These are phyloP conservation scores for Hypocreales sp. DNA, from an alignment of 2,329 filamentous ascomycete genomes.

Conservation along the genomic window DNA sequence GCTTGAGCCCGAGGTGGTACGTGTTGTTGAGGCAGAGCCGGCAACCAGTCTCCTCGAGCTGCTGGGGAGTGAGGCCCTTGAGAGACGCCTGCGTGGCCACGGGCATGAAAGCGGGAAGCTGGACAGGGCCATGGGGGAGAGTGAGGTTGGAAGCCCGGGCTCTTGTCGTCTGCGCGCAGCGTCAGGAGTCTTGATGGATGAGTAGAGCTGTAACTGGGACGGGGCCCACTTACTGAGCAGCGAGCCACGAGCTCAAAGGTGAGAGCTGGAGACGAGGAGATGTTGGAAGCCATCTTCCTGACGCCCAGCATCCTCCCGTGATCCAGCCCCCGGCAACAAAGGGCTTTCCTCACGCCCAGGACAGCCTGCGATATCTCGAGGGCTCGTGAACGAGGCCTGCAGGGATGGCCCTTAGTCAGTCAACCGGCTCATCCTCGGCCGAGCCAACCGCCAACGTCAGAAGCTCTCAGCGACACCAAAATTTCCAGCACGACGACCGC, in stretches of 20 bases:
- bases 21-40: conserved; percentile 94
- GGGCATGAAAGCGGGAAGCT: conserved; percentile 93
- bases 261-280: conserved; percentile 48
- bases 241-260: conserved; percentile 63
- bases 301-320: conserved; percentile 12
- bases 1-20: conserved; percentile 90
- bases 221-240: conserved; percentile 66
- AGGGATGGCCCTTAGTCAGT: too few species aligned
- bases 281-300: conserved; percentile 31
- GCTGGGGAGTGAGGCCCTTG: conserved; percentile 85
- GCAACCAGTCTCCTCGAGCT: conserved; percentile 80
- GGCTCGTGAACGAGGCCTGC: too few species aligned
- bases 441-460: too few species aligned
- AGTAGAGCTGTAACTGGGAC: too few species aligned
- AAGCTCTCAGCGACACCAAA: too few species aligned
- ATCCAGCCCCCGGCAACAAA: background rate
- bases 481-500: too few species aligned
- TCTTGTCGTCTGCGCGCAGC: conserved; percentile 85
- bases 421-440: too few species aligned
- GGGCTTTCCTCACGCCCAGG: too few species aligned
- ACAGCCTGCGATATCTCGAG: too few species aligned
- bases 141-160: conserved; percentile 78
- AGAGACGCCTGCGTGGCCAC: conserved; percentile 93
- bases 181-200: too few species aligned
- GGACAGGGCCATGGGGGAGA: conserved; percentile 81